Evolutionary conservation across 1,284 basidiomycete genomes (phyloP).

Genomic region (Cronartium ribicola): DNA sequence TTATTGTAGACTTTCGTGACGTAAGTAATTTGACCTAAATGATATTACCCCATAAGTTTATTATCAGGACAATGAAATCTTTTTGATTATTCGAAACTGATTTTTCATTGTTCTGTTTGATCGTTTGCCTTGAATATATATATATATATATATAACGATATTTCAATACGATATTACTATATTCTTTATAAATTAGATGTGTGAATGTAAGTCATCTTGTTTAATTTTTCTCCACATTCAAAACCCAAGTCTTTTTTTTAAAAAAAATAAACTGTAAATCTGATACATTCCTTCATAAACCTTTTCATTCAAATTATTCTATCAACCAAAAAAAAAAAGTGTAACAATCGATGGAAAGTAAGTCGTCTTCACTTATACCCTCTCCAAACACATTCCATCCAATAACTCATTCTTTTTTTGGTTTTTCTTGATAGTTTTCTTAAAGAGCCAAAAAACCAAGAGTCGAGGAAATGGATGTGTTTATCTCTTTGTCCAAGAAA

Average conservation of each 20-base stretch:
- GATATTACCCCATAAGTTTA: neutral
- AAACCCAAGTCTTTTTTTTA: neutral
- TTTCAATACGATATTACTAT: neutral
- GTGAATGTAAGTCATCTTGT: neutral
- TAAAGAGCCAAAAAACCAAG: neutral
- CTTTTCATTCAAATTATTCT: too few relatives aligned
- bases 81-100: neutral
- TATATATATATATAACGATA: neutral
- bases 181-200: neutral
- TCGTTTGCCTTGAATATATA: neutral
- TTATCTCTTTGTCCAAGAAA: too few relatives aligned
- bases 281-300: neutral
- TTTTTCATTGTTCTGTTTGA: neutral
- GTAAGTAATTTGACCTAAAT: neutral
- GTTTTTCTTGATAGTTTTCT: neutral
- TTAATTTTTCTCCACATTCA: neutral
- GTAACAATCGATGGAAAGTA: conserved; percentile 12
- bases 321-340: too few relatives aligned
- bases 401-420: neutral
- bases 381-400: neutral
- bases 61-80: neutral
- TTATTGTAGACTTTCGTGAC: neutral
- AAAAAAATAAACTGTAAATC: neutral
- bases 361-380: neutral
- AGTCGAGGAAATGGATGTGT: too few relatives aligned